Evolutionary conservation across 2,329 filamentous ascomycete species (phyloP), one percentile per base, ranked within the genome.

Genomic region (Pseudocercospora fijiensis): DNA sequence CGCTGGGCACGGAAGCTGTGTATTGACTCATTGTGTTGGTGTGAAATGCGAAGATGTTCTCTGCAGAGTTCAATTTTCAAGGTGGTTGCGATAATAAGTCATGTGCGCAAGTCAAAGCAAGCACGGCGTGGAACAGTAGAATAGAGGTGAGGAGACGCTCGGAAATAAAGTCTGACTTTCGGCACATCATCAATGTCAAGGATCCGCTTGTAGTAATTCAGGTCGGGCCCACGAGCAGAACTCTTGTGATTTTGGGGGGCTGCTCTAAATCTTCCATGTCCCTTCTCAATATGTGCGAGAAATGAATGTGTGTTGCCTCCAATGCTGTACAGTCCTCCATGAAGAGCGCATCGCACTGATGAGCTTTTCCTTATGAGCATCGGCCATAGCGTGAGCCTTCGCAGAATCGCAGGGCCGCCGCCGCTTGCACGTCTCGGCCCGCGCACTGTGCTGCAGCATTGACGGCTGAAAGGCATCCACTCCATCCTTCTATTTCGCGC

Each of bases 21-120:
- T 76, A 76, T 62, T 75, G 74, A 57, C 63, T 70, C 73, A 76
- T 76, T 47, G 13, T 33, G 9, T 2, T 33, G 1, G 11, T 33
- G 11, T 33, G 30, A 16, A n/a, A n/a, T 41, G 37, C 33, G 33
- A 16, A 13, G 30, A 4, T 37, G 3, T 37, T 3, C 7, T 16
- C 13, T 37, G 33, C 6, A 9, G 8, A 37, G 37, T 41, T 41
- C 37, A 41, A 18, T 41, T 13, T 4, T 41, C 37, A 41, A 18
- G n/a, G 37, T 41, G 6, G 16, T n/a, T 37, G 33, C 13, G n/a
- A 37, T 37, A n/a, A n/a, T n/a, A n/a, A n/a, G n/a, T n/a, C n/a
- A 37, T 41, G 8, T 18, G 16, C 16, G 5, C 16, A 18, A 41
- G 37, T 41, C 5, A 41, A n/a, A 41, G 37, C 37, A 41, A 41